phyloP scores from a whole-genome alignment of 2,329 filamentous ascomycete species.

The Pyrenochaeta sp. region DNA sequence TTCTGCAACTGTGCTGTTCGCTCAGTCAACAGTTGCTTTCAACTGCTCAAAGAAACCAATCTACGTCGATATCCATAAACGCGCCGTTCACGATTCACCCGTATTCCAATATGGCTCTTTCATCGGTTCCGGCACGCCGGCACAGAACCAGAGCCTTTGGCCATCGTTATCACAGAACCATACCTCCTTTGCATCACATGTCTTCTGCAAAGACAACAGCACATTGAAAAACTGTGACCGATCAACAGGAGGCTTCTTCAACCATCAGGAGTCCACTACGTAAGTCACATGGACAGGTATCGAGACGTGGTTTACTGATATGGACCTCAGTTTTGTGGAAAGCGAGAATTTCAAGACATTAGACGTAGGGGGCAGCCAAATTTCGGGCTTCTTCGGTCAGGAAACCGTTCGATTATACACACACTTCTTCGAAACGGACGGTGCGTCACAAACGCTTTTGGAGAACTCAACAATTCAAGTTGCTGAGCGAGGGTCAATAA shows the following conservation, averaged over 20 bases:
- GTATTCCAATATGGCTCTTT: constrained; percentile 56
- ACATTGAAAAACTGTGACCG: constrained; percentile 41
- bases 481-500: constrained; percentile 39
- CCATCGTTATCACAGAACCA: constrained; percentile 54
- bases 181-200: constrained; percentile 47
- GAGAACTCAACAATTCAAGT: constrained; percentile 47
- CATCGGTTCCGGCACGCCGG: constrained; percentile 53
- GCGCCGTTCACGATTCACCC: constrained; percentile 51
- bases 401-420: constrained; percentile 51
- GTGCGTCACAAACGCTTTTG: constrained; percentile 46
- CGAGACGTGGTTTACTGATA: constrained; percentile 15
- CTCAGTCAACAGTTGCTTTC: constrained; percentile 47
- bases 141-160: constrained; percentile 57
- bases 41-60: constrained; percentile 52
- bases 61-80: constrained; percentile 56
- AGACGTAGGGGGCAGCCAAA: constrained; percentile 30
- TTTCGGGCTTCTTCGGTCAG: constrained; percentile 41
- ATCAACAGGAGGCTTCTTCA: constrained; percentile 48
- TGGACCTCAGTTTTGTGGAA: constrained; percentile 30
- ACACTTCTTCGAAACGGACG: constrained; percentile 52
- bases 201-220: constrained; percentile 49
- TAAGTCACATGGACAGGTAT: constrained; percentile 21
- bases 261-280: constrained; percentile 39
- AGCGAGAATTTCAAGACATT: constrained; percentile 33
- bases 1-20: constrained; percentile 45